Base-by-base conservation (phyloP, 495 filamentous ascomycete species). In the Penicillium malachiteum region DNA sequence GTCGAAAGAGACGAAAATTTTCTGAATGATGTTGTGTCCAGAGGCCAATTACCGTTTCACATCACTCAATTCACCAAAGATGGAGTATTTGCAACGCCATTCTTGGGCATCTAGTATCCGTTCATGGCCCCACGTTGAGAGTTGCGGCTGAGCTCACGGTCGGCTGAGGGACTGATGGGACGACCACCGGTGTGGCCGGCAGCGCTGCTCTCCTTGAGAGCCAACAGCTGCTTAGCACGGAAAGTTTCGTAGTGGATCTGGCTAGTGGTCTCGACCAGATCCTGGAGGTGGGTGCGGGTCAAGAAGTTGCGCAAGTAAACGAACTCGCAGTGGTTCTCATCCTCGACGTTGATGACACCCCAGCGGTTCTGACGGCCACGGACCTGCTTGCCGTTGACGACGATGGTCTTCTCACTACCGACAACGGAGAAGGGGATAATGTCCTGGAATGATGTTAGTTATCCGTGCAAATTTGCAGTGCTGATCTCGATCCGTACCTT, bases 211-310 rank as follows among this genome's bases (percentile, higher is more conserved):
- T 99, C 94, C 84, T 97, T 97, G 64, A 99, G 82, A 47, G 94
- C 94, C 62, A 99, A 75, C 65, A 99, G 81, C 76, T 99, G 95
- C 84, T 97, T 99, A 60, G 94, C 93, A 75, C 94, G 93, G 92
- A 97, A 99, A 48, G 90, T 95, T 81, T 99, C 94, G 79, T 99
- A 99, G 80, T 99, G 94, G 75, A 97, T 99, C 79, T 97, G 94
- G 61, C 92, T 96, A n/a, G 94, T 99, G 11, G 94, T 99, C 73
- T 96, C 94, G 73, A 99, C 97, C 53, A 99, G 84, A 65, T 99
- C 94, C 80, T 99, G 89, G 51, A 96, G 81, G 75, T 99, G 94
- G 43, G 94, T 92, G 70, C 93, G 87, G 67, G 90, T 96, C 55
- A 99, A 82, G 84, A 99, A 99, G 81, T 99, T 92, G 64, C 94